Percentiles rank a stretch among this genome's conserved stretches.
phyloP scores from a whole-genome alignment of 2,329 filamentous ascomycete genomes.

The Piedraia hortae region DNA sequence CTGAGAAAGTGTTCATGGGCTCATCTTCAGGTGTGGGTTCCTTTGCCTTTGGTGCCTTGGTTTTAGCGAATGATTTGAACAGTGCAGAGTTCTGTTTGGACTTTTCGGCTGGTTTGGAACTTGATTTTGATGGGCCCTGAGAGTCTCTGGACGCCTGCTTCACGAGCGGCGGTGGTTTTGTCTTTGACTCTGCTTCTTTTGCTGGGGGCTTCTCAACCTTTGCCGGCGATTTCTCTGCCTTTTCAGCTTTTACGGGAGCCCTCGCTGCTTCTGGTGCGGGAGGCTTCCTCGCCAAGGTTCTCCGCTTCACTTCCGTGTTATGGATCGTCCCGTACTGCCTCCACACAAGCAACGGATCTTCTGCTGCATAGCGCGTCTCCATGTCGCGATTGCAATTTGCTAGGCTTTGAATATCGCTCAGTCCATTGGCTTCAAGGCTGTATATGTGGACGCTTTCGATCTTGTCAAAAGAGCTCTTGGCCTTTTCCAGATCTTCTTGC shows the following conservation, averaged over 20 bases:
- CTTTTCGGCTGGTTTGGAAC: constrained; percentile 11
- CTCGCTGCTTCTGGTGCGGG: constrained; percentile 13
- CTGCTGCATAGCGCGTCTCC: constrained; percentile 24
- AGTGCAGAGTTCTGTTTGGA: constrained; percentile 30
- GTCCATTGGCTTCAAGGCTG: constrained; percentile 43
- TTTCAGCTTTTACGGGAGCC: no score
- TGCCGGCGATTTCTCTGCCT: no score
- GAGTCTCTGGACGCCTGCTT: constrained; percentile 4
- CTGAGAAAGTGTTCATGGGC: constrained; percentile 13
- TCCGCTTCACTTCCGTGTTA: constrained; percentile 38
- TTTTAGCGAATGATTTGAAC: constrained; percentile 54
- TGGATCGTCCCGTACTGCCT: constrained; percentile 45
- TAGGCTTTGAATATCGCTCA: constrained; percentile 40
- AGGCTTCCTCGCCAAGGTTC: constrained; percentile 15
- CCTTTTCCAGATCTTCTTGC: constrained; percentile 14
- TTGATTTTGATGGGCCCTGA: constrained; percentile 4
- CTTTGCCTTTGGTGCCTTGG: constrained; percentile 27
- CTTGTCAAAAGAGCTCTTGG: constrained; percentile 39
- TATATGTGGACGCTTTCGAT: constrained; percentile 66
- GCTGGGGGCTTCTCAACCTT: no score
- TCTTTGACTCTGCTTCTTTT: constrained; percentile 4
- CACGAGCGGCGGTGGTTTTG: constrained; percentile 6
- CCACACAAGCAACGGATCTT: constrained; percentile 31
- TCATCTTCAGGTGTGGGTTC: constrained; percentile 13
- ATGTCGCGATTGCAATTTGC: constrained; percentile 41